Base-by-base conservation (phyloP, 768 basidiomycete genomes). In the Kondoa malvinella region DNA sequence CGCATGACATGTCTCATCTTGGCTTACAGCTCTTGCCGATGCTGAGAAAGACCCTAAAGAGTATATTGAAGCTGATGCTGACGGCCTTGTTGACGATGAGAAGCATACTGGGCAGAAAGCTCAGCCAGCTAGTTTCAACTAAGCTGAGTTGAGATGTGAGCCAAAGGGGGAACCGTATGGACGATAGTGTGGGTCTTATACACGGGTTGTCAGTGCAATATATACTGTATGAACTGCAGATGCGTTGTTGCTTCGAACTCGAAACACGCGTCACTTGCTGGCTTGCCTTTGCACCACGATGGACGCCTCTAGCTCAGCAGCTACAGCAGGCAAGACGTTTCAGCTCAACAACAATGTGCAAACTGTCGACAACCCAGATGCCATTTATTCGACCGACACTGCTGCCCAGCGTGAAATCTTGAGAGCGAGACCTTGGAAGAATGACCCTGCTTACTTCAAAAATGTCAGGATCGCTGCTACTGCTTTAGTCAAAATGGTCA, bases 381-480 rank as follows among this genome's bases (percentile, higher is more conserved):
- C 61, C 15, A 72, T 79, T 56, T 78, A 77, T 67, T 70, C 73
- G 14, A 78, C 79, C 70, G 72, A 78, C 58, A 72, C 72, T 34
- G 75, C 74, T 21, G 77, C 76, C 31, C 78, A 79, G 72, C 72
- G 71, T 56, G 72, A 64, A 1, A 63, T 78, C 27, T 79, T 78
- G 12, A 84, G 83, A 30, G 85, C 81, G n/a, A 82, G 89, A 29
- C 90, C 89, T 31, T 99, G 94, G 94, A 81, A 81, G 67, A 83
- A 84, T 74, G 94, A 97, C 71, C 80, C 80, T 14, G 76, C 80
- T 67, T 79, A 80, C 74, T 81, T 81, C 75, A 79, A 78, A 50
- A 76, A 78, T 21, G 80, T 80, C 65, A 77, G 77, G 68, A 80
- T 82, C 34, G 81, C 81, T 34, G 81, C 81, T 15, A 77, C 80